A percentile compares a stretch with the other conserved stretches of the same genome.
phyloP scores from a whole-genome alignment of 2,329 filamentous ascomycete species.

The Aureobasidium sp. region DNA sequence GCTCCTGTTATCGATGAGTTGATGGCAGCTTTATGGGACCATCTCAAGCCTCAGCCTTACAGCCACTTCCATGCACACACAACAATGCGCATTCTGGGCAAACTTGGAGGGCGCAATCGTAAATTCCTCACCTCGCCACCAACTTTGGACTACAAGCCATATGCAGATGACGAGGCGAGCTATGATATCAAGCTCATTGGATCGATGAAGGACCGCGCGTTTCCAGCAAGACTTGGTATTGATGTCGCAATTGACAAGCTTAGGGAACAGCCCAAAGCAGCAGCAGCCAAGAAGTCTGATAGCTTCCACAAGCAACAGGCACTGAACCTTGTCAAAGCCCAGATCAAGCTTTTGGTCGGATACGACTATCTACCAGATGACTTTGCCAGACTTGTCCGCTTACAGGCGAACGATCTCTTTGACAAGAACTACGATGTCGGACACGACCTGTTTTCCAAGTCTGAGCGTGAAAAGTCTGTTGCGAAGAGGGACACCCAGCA shows the following conservation, averaged over 20 bases:
- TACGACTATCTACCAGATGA: slow-evolving; percentile 85
- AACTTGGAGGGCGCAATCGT: slow-evolving; percentile 88
- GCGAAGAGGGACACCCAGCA: slow-evolving; percentile 84
- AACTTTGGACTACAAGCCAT: slow-evolving; percentile 74
- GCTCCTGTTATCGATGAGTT: slow-evolving; percentile 96
- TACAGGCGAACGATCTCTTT: slow-evolving; percentile 82
- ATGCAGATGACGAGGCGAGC: slow-evolving; percentile 78
- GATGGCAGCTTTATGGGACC: slow-evolving; percentile 96
- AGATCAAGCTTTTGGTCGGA: slow-evolving; percentile 85
- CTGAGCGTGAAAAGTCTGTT: slow-evolving; percentile 75
- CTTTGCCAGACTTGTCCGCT: slow-evolving; percentile 70
- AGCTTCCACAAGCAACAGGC: slow-evolving; percentile 90
- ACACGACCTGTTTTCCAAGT: slow-evolving; percentile 62
- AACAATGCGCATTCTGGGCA: slow-evolving; percentile 93
- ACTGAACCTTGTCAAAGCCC: slow-evolving; percentile 76
- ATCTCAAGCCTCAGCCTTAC: slow-evolving; percentile 87
- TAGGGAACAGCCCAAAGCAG: slow-evolving; percentile 65
- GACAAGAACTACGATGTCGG: slow-evolving; percentile 65
- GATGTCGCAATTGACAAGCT: slow-evolving; percentile 85
- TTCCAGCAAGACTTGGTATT: slow-evolving; percentile 78
- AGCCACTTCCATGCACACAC: slow-evolving; percentile 97
- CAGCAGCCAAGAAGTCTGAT: slow-evolving; percentile 60
- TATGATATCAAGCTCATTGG: slow-evolving; percentile 86
- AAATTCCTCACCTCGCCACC: slow-evolving; percentile 91
- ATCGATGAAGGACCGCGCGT: slow-evolving; percentile 79